phyloP scores from a whole-genome alignment of 2,329 filamentous ascomycete species.

The Sporothrix phasma region DNA sequence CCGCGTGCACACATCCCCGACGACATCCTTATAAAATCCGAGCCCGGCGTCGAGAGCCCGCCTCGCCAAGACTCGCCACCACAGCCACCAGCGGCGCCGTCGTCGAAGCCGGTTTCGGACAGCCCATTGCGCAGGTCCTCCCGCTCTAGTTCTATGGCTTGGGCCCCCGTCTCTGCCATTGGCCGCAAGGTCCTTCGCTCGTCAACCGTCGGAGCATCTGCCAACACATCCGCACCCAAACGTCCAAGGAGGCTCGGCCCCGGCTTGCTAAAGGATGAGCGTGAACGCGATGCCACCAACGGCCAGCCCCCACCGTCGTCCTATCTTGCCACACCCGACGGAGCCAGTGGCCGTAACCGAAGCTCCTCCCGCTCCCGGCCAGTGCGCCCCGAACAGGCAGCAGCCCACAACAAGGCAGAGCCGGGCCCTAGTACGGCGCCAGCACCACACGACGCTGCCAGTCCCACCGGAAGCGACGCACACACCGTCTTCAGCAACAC shows the following conservation, averaged over 20 bases:
- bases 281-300: neutral
- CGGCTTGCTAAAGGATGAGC: constrained; percentile 1
- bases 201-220: constrained; percentile 9
- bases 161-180: constrained; percentile 24
- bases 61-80: constrained; percentile 23
- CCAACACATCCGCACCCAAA: constrained; percentile 21
- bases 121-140: constrained; percentile 26
- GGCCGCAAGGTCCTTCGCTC: constrained; percentile 27
- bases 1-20: constrained; percentile 12
- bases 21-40: constrained; percentile 22
- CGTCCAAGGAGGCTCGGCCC: constrained; percentile 31
- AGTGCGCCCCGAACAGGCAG: constrained; percentile 32
- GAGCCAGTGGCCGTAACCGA: constrained; percentile 25
- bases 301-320: constrained; percentile 10
- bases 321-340: constrained; percentile 47
- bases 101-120: constrained; percentile 19
- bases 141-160: constrained; percentile 26
- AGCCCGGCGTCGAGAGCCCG: constrained; percentile 27
- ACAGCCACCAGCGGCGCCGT: constrained; percentile 14
- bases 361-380: constrained; percentile 32
- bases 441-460: constrained; percentile 38
- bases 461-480: constrained; percentile 44
- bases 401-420: constrained; percentile 33
- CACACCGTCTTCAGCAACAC: constrained; percentile 53
- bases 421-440: constrained; percentile 32